phyloP scores from a whole-genome alignment of 306 rosid species.

The Cyamopsis tetragonoloba region DNA sequence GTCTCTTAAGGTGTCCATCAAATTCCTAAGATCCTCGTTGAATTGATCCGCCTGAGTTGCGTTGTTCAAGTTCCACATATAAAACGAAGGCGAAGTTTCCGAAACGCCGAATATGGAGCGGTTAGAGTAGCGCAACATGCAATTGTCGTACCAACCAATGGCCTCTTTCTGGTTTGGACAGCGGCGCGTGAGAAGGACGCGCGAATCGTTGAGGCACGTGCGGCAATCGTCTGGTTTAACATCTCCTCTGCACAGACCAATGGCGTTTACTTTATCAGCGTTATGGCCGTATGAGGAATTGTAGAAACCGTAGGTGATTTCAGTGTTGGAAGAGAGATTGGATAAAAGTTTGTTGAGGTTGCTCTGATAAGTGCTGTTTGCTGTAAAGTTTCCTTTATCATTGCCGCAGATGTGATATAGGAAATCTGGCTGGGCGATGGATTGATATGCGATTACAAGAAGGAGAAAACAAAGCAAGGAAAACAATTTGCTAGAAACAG shows the following conservation, averaged over 20 bases:
- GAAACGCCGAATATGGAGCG: not conserved
- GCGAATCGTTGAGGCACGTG: not conserved
- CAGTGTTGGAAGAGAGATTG: slow-evolving; percentile 14
- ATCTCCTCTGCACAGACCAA: slow-evolving; percentile 34
- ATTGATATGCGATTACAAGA: not conserved
- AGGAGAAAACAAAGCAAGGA: not conserved
- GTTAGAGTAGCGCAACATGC: slow-evolving; percentile 18
- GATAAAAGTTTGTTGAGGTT: slow-evolving; percentile 23
- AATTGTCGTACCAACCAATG: not conserved
- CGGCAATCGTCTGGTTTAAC: not conserved
- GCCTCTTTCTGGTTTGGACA: slow-evolving; percentile 21
- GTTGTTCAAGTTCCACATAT: not conserved
- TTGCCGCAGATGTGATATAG: not conserved
- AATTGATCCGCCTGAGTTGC: not conserved
- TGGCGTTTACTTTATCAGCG: not conserved
- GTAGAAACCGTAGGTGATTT: slow-evolving; percentile 30
- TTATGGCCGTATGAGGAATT: slow-evolving; percentile 14
- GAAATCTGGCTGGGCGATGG: not conserved
- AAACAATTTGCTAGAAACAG: not conserved
- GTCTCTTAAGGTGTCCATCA: not conserved
- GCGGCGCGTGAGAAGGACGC: not conserved
- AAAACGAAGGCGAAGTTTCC: not conserved
- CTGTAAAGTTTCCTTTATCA: not conserved
- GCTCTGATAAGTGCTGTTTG: not conserved
- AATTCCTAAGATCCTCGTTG: not conserved